A percentile compares a stretch with the other conserved stretches of the same genome.
These are phyloP conservation scores for Coprinellus aureogranulatus DNA, from an alignment of 768 basidiomycete genomes.

Conservation along the genomic window DNA sequence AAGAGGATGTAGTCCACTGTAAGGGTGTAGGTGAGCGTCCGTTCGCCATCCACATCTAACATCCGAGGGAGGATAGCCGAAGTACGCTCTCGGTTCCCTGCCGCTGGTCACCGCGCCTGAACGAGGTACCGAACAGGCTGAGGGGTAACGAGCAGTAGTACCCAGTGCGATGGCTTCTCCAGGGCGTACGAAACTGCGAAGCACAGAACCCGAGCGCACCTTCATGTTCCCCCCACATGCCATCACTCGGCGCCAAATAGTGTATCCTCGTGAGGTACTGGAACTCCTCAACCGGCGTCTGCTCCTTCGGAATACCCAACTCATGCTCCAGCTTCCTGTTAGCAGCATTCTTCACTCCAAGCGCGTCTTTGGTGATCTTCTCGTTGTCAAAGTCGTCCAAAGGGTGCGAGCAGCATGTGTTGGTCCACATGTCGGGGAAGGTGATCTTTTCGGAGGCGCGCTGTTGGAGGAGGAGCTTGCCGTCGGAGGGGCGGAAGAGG, in stretches of 20 bases:
- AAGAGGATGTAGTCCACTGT: slow-evolving; percentile 98
- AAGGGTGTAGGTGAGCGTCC: neutral
- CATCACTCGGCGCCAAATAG: slow-evolving; percentile 91
- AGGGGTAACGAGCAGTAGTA: no score
- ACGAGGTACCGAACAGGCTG: no score
- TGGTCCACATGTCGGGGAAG: slow-evolving; percentile 99
- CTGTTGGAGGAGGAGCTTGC: slow-evolving; percentile 90
- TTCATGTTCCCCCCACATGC: slow-evolving; percentile 98
- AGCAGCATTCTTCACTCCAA: slow-evolving; percentile 87
- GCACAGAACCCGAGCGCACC: slow-evolving; percentile 49
- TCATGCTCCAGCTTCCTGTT: slow-evolving; percentile 95
- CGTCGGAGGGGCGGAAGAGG: slow-evolving; percentile 91
- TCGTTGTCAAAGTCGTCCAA: slow-evolving; percentile 87
- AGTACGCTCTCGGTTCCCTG: no score
- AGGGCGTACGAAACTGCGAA: no score
- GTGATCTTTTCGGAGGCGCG: slow-evolving; percentile 99
- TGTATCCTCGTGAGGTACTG: slow-evolving; percentile 96
- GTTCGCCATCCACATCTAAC: neutral
- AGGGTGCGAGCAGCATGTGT: slow-evolving; percentile 98
- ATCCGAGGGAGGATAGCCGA: neutral
- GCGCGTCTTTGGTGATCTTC: slow-evolving; percentile 71
- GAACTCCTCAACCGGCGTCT: slow-evolving; percentile 81
- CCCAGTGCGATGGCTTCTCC: no score
- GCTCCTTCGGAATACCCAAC: slow-evolving; percentile 79
- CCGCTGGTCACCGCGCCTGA: no score